phyloP scores from a whole-genome alignment of 208 protist species.

The Borovskyia barvae region DNA sequence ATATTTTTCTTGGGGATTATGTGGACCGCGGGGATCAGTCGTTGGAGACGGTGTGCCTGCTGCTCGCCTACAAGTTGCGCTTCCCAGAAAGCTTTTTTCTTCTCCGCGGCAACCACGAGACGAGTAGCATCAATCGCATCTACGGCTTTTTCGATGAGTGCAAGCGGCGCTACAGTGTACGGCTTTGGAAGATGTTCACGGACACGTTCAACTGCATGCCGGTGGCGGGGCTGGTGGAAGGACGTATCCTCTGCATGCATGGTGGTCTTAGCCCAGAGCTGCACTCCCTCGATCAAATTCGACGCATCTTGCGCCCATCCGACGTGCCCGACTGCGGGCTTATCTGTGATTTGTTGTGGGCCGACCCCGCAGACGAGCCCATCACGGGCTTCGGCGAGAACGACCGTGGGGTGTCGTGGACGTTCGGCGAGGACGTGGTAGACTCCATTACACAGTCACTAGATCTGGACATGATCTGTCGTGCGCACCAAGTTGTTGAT shows the following conservation, averaged over 20 bases:
- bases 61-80: slow-evolving; percentile 79
- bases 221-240: slow-evolving; percentile 68
- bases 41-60: slow-evolving; percentile 73
- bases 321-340: slow-evolving; percentile 70
- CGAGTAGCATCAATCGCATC: slow-evolving; percentile 74
- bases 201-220: slow-evolving; percentile 89
- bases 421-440: slow-evolving; percentile 78
- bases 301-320: slow-evolving; percentile 48
- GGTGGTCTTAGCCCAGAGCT: slow-evolving; percentile 81
- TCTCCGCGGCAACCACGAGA: slow-evolving; percentile 91
- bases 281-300: slow-evolving; percentile 42
- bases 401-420: slow-evolving; percentile 71
- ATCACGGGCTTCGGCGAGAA: slow-evolving; percentile 58
- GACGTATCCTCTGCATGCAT: slow-evolving; percentile 77
- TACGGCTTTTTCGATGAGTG: slow-evolving; percentile 90
- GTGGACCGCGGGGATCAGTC: slow-evolving; percentile 93
- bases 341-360: slow-evolving; percentile 99
- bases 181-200: slow-evolving; percentile 85
- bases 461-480: slow-evolving; percentile 98
- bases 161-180: slow-evolving; percentile 94
- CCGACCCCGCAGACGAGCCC: slow-evolving; percentile 96
- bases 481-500: slow-evolving; percentile 92
- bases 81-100: slow-evolving; percentile 85
- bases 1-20: slow-evolving; percentile 98
- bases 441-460: slow-evolving; percentile 91